phyloP scores from a whole-genome alignment of 192 early-diverging fungal species.

The Lobosporangium transversale region DNA sequence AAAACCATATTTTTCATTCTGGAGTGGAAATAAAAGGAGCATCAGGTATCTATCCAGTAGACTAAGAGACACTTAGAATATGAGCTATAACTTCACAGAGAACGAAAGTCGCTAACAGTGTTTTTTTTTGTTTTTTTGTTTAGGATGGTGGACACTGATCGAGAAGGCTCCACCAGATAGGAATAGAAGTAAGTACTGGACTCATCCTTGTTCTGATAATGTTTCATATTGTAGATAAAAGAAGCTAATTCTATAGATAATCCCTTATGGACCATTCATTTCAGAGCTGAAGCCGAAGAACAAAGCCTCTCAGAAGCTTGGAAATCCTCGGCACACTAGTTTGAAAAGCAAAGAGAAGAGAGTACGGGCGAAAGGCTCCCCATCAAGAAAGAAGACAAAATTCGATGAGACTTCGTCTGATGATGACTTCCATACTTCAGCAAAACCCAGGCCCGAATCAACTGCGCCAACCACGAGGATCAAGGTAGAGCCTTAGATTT shows the following conservation, averaged over 20 bases:
- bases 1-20: conserved; percentile 76
- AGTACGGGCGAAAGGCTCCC: conserved; percentile 29
- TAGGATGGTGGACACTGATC: conserved; percentile 65
- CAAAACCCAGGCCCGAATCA: conserved; percentile 32
- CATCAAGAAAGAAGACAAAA: conserved; percentile 38
- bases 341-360: conserved; percentile 40
- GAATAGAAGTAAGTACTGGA: conserved; percentile 40
- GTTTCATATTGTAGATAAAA: neutral
- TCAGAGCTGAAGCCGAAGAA: conserved; percentile 48
- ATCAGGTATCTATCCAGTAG: conserved; percentile 62
- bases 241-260: neutral
- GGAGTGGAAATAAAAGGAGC: conserved; percentile 77
- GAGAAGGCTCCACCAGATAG: conserved; percentile 59
- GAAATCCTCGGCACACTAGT: conserved; percentile 6
- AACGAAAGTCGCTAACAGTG: too few relatives aligned
- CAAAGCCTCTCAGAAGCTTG: conserved; percentile 28
- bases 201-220: neutral
- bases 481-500: conserved; percentile 49
- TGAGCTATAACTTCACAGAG: too few relatives aligned
- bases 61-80: conserved; percentile 1
- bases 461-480: conserved; percentile 45
- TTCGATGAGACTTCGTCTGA: conserved; percentile 52
- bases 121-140: too few relatives aligned
- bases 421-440: conserved; percentile 45
- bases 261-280: neutral